phyloP scores from a whole-genome alignment of 2,329 filamentous ascomycete genomes.

The Metarhizium humberi region DNA sequence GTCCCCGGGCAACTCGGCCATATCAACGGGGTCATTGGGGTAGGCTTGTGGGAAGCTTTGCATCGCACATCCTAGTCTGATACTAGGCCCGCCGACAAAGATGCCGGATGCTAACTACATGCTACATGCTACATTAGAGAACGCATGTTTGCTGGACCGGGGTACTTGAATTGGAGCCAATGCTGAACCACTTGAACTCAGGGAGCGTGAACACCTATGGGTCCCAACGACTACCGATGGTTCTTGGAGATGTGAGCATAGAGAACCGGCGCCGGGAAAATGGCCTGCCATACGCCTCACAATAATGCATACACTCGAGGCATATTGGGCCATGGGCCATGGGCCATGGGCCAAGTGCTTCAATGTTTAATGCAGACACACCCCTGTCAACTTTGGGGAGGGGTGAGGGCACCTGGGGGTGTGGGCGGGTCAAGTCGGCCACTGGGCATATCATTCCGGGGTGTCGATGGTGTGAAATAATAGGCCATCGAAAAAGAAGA shows the following conservation, averaged over 20 bases:
- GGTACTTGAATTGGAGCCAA: conserved; percentile 1
- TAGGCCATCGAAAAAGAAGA: neutral
- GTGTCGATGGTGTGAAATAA: neutral
- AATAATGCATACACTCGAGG: neutral
- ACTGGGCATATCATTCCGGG: conserved; percentile 4
- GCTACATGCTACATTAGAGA: neutral
- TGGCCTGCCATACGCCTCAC: conserved; percentile 1
- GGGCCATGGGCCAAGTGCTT: neutral
- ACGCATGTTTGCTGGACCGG: conserved; percentile 2
- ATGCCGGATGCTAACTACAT: neutral
- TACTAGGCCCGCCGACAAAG: neutral
- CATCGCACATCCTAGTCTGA: conserved; percentile 4
- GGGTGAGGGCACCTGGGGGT: neutral
- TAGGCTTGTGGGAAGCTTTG: conserved; percentile 4
- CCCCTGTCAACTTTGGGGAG: conserved; percentile 1
- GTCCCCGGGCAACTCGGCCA: conserved; percentile 6
- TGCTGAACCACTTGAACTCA: conserved; percentile 2
- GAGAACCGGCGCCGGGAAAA: neutral
- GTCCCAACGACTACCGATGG: conserved; percentile 1
- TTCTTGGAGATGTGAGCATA: conserved; percentile 6
- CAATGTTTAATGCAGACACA: neutral
- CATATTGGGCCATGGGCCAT: neutral
- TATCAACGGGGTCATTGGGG: neutral
- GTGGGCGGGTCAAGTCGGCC: neutral
- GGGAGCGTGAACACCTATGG: conserved; percentile 3